Evolutionary conservation across 352 stramenopile species (phyloP).

Genomic region (Globisporangium echinulatum): DNA sequence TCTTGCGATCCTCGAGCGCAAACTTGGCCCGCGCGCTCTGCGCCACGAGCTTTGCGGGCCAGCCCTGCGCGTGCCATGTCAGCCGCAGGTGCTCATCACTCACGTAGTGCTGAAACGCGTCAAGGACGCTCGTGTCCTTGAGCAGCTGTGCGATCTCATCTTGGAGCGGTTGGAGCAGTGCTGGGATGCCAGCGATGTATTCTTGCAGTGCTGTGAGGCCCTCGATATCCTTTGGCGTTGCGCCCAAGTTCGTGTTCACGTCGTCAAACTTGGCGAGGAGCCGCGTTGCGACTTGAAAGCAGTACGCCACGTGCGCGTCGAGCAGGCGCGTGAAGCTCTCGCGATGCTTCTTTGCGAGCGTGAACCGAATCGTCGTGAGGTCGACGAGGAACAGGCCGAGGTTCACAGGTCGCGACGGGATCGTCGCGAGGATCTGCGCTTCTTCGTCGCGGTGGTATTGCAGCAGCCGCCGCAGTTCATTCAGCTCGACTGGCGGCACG

Average conservation of each 20-base stretch:
- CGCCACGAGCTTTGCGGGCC: constrained; percentile 84
- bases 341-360: constrained; percentile 69
- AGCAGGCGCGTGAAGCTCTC: constrained; percentile 71
- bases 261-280: constrained; percentile 81
- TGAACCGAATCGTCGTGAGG: constrained; percentile 70
- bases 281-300: constrained; percentile 54
- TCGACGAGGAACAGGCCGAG: constrained; percentile 77
- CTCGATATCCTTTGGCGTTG: constrained; percentile 89
- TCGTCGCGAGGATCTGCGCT: constrained; percentile 51
- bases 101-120: constrained; percentile 79
- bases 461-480: constrained; percentile 62
- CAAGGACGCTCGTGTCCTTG: constrained; percentile 69
- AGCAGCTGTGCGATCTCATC: constrained; percentile 81
- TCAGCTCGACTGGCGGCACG: constrained; percentile 61
- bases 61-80: constrained; percentile 87
- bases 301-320: constrained; percentile 60
- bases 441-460: constrained; percentile 63
- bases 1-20: constrained; percentile 75
- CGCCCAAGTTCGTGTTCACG: constrained; percentile 77
- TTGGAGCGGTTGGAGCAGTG: constrained; percentile 63
- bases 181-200: constrained; percentile 74
- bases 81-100: constrained; percentile 82
- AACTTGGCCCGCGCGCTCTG: constrained; percentile 77
- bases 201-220: constrained; percentile 84
- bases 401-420: constrained; percentile 61